Percentiles rank a stretch among this genome's conserved stretches.
Evolutionary conservation across 1,284 basidiomycete genomes (phyloP).

Genomic region (Cryptococcus sp.): DNA sequence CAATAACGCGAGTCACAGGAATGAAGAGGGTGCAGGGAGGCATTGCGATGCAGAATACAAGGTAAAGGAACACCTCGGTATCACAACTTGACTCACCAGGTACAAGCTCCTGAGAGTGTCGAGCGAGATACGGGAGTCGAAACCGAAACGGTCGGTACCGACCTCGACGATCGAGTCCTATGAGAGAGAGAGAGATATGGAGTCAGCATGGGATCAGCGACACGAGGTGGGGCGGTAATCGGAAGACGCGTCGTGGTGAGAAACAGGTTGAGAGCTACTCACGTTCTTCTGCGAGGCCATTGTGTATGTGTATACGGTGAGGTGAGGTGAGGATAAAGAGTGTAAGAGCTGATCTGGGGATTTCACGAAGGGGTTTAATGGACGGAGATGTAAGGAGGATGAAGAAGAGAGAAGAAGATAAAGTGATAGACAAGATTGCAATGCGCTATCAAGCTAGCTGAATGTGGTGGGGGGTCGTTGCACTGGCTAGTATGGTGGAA

Average conservation of each 20-base stretch:
- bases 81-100: constrained; percentile 62
- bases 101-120: constrained; percentile 80
- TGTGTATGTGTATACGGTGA: constrained; percentile 5
- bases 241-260: not conserved
- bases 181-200: no score
- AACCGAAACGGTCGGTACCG: constrained; percentile 79
- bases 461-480: no score
- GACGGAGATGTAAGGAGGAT: not conserved
- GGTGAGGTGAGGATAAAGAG: not conserved
- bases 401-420: constrained; percentile 4
- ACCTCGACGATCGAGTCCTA: constrained; percentile 57
- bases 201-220: not conserved
- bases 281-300: constrained; percentile 13
- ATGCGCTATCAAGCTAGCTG: no score
- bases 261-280: not conserved
- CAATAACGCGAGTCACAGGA: no score
- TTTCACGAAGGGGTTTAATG: not conserved
- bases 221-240: not conserved
- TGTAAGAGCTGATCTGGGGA: not conserved
- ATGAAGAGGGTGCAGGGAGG: no score
- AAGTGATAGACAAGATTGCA: not conserved
- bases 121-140: constrained; percentile 77
- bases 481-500: no score
- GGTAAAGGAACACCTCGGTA: no score
- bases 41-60: no score